Evolutionary conservation across 1,284 basidiomycete species (phyloP), one percentile per base, ranked within the genome.

Genomic region (Cronartium quercuum): DNA sequence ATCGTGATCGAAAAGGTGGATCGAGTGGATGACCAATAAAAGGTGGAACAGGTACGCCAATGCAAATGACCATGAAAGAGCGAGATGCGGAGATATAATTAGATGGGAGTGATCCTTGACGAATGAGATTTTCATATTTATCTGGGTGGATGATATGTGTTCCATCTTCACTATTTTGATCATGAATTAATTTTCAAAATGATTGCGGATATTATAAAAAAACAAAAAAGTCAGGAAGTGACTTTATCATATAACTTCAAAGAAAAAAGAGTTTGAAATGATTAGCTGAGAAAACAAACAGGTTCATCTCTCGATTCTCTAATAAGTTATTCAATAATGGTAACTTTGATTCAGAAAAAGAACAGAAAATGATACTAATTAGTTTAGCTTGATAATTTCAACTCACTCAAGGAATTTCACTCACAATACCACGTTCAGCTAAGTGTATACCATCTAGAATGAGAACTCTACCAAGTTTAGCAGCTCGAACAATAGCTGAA

Each of bases 1-100:
- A 83, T 13, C 82, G 79, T 0, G 81, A 82, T 34, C 82, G 79
- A 78, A 83, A 83, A n/a, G 82, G 82, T 0, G 82, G 82, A 58
- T 83, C 82, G 66, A 82, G 77, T 0, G 82, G 80, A 42, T 81
- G 78, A 21, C 82, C 82, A 21, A 79, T 79, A 78, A 82, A 83
- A 5, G 82, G 82, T 7, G 82, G 78, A n/a, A 76, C 75, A 1
- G 78, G 78, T 12, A 66, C 42, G 42, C 82, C 82, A 18, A 81
- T 79, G 9, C 82, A 81, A 68, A 83, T 80, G 68, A 83, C 82
- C 12, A 80, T 77, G 57, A 83, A 83, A 68, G 81, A 79, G n/a
- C 79, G 80, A 66, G 81, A 81, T 24, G 81, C 81, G 2, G 80
- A 79, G 37, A 83, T 79, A 75, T 82, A 82, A 6, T 18, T 51